These are phyloP conservation scores for Bruguiera sexangula DNA, from an alignment of 345 rosid genomes.

Conservation along the genomic window DNA sequence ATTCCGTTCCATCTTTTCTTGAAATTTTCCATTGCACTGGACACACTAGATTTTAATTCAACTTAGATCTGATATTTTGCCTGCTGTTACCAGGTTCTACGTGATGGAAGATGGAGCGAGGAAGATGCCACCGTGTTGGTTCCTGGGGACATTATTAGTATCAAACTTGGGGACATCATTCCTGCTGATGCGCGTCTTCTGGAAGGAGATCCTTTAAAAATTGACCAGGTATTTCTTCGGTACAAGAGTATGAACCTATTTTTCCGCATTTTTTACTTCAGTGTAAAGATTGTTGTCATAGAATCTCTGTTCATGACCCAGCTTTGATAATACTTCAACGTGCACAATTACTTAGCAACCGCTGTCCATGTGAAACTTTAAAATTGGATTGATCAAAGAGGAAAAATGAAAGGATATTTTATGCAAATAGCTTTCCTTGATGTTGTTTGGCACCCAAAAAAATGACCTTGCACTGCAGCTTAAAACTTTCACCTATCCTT, in stretches of 20 bases:
- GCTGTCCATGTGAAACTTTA: too few species aligned
- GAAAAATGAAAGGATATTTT: too few species aligned
- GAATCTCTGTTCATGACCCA: neutral
- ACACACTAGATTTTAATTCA: neutral
- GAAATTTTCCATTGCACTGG: too few species aligned
- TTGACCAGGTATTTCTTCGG: slow-evolving; percentile 44
- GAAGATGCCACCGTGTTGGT: slow-evolving; percentile 73
- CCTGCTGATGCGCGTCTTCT: slow-evolving; percentile 81
- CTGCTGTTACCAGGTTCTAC: slow-evolving; percentile 23
- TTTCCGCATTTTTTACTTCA: neutral
- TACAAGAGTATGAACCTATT: neutral
- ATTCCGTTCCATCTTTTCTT: neutral
- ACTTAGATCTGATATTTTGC: neutral
- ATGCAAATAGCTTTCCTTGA: too few species aligned
- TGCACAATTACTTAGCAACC: too few species aligned
- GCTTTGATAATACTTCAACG: neutral
- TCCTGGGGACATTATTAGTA: slow-evolving; percentile 57
- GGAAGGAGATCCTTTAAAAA: slow-evolving; percentile 73
- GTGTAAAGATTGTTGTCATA: neutral
- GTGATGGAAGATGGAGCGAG: slow-evolving; percentile 62
- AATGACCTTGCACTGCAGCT: too few species aligned
- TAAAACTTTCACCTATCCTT: neutral
- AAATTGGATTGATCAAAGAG: too few species aligned
- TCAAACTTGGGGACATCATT: slow-evolving; percentile 55
- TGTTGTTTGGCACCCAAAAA: too few species aligned